phyloP scores from a whole-genome alignment of 306 rosid species.

The Spatholobus suberectus region DNA sequence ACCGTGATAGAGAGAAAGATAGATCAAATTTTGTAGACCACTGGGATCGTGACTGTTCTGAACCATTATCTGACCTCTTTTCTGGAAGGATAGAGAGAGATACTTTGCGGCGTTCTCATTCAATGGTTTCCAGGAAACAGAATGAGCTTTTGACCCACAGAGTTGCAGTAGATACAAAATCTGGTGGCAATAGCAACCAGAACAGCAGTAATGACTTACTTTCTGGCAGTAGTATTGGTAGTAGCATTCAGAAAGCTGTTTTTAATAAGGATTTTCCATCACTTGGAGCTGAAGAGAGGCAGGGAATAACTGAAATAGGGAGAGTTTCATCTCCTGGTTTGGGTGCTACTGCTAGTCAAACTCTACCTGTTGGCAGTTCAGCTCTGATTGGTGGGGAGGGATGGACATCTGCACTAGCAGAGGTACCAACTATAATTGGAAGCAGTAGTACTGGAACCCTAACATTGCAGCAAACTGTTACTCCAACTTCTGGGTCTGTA shows the following conservation, averaged over 20 bases:
- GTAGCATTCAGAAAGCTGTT: constrained; percentile 74
- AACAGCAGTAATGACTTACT: constrained; percentile 64
- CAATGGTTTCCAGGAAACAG: constrained; percentile 84
- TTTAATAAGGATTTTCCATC: constrained; percentile 98
- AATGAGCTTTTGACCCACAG: constrained; percentile 62
- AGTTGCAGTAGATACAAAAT: constrained; percentile 61
- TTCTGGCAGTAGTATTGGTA: constrained; percentile 62
- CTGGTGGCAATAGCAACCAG: constrained; percentile 53
- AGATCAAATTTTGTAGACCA: constrained; percentile 66
- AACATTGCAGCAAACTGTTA: constrained; percentile 62
- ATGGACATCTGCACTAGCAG: constrained; percentile 95
- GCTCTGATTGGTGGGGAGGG: constrained; percentile 95
- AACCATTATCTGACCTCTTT: constrained; percentile 69
- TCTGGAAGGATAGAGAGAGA: constrained; percentile 82
- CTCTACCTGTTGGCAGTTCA: constrained; percentile 77
- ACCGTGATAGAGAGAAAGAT: constrained; percentile 95
- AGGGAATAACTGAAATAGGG: constrained; percentile 68
- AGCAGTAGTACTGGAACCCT: constrained; percentile 67
- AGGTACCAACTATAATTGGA: constrained; percentile 78
- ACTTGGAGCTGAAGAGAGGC: constrained; percentile 90
- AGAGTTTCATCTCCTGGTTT: constrained; percentile 92
- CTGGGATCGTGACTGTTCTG: constrained; percentile 83
- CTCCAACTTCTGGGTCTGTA: constrained; percentile 56
- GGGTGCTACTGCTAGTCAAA: constrained; percentile 73
- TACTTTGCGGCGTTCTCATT: constrained; percentile 76